Evolutionary conservation across 441 rosid species (phyloP), one percentile per base, ranked within the genome.

Genomic region (Populus hybrid): DNA sequence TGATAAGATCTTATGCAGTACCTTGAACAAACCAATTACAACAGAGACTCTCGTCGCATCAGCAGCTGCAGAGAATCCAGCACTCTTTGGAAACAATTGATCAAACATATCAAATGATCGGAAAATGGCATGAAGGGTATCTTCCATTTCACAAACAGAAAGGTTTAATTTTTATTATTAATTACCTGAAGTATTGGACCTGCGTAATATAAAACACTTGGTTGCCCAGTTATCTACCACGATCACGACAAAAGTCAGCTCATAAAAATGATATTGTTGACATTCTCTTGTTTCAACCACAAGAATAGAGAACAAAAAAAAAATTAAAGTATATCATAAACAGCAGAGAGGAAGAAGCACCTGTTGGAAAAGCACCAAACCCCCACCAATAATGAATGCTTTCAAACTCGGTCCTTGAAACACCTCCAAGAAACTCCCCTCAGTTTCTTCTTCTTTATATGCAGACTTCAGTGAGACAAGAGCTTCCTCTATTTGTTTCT

Each of bases 291-390:
- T 61, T 75, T 73, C 24, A 20, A 53, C 11, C 11, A 12, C 53
- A 38, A 38, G 42, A 24, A 40, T 20, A 61, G 30, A 28, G 71
- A 32, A 28, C 0, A 26, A 26, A 72, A 11, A 68, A 53, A 67
- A 7, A 72, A 35, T 64, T 64, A n/a, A 59, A 74, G 66, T 24
- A 67, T 59, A 30, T 53, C 18, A 34, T 38, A 16, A 74, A 53
- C 24, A 83, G 74, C 8, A 42, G 64, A 32, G 11, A 75, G 53
- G 82, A 85, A 74, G 36, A 74, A 78, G 78, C 79, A 93, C 99
- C 99, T 95, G 98, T 73, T 95, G 99, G 84, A 95, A 95, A 83
- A 95, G 94, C 71, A 95, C 98, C 87, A 95, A 89, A 79, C 99
- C 99, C 74, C 98, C 99, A 79, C 88, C 94, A 74, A 95, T 95